These are phyloP conservation scores for Helotiales sp. DNA, from an alignment of 2,329 filamentous ascomycete species.

Conservation along the genomic window DNA sequence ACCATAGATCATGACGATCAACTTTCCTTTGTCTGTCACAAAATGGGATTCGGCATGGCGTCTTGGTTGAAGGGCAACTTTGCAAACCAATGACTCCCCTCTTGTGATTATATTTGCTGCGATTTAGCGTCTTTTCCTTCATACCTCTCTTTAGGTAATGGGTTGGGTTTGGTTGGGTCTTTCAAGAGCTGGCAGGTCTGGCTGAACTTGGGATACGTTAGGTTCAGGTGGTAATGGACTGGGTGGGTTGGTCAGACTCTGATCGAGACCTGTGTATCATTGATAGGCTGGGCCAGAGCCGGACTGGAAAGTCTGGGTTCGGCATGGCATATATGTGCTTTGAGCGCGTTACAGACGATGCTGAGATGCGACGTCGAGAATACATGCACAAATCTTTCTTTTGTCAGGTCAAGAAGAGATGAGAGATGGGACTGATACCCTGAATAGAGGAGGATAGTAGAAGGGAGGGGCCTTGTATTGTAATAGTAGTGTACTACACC, in stretches of 20 bases:
- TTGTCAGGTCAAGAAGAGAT: not conserved
- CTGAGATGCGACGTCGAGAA: constrained; percentile 1
- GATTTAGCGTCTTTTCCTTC: constrained; percentile 22
- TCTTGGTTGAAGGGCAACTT: constrained; percentile 1
- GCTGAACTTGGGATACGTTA: not conserved
- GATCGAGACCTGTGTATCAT: constrained; percentile 14
- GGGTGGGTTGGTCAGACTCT: constrained; percentile 10
- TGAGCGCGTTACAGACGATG: not conserved
- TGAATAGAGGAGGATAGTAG: not conserved
- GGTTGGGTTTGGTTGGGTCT: not conserved
- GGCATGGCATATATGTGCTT: not conserved
- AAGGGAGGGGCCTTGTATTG: constrained; percentile 3
- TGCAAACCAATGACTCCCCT: constrained; percentile 18
- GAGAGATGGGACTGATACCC: not conserved
- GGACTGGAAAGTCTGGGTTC: not conserved
- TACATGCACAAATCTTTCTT: not conserved
- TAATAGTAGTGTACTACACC: constrained; percentile 8
- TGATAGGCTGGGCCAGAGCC: not conserved
- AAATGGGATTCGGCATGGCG: constrained; percentile 1
- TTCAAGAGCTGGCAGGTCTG: constrained; percentile 8
- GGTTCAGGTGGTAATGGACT: constrained; percentile 1
- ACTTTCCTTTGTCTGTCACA: constrained; percentile 14
- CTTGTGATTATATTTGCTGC: constrained; percentile 21
- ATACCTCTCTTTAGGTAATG: not conserved
- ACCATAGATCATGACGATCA: constrained; percentile 10